Percentiles rank a stretch among this genome's conserved stretches.
phyloP scores from a whole-genome alignment of 2,329 filamentous ascomycete genomes.

The Coniochaeta ligniaria region DNA sequence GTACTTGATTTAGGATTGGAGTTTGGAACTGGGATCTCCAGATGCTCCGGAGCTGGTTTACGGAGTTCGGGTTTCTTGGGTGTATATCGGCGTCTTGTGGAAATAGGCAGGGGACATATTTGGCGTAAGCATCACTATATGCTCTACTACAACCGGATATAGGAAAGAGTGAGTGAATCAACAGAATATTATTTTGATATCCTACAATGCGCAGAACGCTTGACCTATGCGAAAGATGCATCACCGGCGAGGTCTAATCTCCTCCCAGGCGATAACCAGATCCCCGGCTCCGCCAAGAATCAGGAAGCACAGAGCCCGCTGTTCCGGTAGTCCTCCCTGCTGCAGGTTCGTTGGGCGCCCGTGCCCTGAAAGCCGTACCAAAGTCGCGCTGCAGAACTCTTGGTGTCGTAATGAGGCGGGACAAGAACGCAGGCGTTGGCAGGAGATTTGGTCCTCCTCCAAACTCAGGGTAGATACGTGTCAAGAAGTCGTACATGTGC shows the following conservation, averaged over 20 bases:
- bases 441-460: conserved; percentile 76
- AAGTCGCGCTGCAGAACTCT: conserved; percentile 44
- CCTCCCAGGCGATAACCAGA: conserved; percentile 53
- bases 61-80: not conserved
- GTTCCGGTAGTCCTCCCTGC: conserved; percentile 31
- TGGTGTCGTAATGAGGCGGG: conserved; percentile 53
- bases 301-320: conserved; percentile 45
- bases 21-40: not conserved
- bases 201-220: not conserved
- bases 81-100: not conserved
- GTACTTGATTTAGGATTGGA: not conserved
- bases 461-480: conserved; percentile 80
- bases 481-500: conserved; percentile 86
- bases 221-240: not conserved
- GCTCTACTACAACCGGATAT: too few relatives aligned
- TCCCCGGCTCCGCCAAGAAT: conserved; percentile 58
- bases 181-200: not conserved
- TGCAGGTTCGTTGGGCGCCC: conserved; percentile 18
- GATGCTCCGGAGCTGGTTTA: not conserved
- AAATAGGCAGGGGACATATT: not conserved
- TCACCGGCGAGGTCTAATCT: conserved; percentile 16
- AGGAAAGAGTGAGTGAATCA: too few relatives aligned
- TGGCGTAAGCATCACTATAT: too few relatives aligned
- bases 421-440: conserved; percentile 65
- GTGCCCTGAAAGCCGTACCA: conserved; percentile 49